phyloP scores from a whole-genome alignment of 805 yeast species.

The Saccharomycopsis sp. region DNA sequence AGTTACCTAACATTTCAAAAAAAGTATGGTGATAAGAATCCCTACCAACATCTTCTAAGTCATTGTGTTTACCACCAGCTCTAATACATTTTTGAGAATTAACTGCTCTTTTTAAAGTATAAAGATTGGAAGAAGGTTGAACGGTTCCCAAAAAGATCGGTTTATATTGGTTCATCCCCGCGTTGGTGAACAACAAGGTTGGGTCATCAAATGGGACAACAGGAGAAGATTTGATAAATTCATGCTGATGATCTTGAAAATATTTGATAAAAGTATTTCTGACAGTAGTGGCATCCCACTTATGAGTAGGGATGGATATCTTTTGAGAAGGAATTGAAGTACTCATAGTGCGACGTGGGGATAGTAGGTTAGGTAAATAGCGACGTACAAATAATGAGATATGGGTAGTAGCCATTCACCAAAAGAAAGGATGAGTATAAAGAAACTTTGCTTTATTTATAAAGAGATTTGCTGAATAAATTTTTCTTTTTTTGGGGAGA shows the following conservation, averaged over 20 bases:
- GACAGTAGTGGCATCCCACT: conserved; percentile 41
- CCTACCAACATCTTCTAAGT: conserved; percentile 95
- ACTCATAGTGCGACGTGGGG: background rate
- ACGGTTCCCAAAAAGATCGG: conserved; percentile 96
- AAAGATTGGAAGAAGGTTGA: conserved; percentile 86
- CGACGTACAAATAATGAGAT: no score
- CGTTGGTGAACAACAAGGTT: conserved; percentile 90
- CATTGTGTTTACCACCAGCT: conserved; percentile 99
- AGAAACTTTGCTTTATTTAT: no score
- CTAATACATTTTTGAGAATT: conserved; percentile 98
- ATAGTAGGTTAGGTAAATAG: no score
- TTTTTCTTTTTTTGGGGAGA: no score
- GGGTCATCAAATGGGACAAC: conserved; percentile 98
- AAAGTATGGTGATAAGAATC: conserved; percentile 98
- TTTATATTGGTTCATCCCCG: conserved; percentile 99
- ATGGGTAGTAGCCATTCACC: no score
- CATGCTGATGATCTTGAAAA: conserved; percentile 59
- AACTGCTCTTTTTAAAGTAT: conserved; percentile 75
- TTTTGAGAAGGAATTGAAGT: background rate
- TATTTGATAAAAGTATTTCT: conserved; percentile 65
- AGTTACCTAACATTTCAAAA: conserved; percentile 98
- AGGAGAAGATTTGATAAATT: conserved; percentile 83
- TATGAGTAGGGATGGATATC: no score
- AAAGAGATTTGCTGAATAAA: no score
- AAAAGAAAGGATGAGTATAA: no score